Percentiles rank a stretch among this genome's conserved stretches.
These are phyloP conservation scores for Chenopodium album DNA, from an alignment of 148 eudicot species.

Conservation along the genomic window DNA sequence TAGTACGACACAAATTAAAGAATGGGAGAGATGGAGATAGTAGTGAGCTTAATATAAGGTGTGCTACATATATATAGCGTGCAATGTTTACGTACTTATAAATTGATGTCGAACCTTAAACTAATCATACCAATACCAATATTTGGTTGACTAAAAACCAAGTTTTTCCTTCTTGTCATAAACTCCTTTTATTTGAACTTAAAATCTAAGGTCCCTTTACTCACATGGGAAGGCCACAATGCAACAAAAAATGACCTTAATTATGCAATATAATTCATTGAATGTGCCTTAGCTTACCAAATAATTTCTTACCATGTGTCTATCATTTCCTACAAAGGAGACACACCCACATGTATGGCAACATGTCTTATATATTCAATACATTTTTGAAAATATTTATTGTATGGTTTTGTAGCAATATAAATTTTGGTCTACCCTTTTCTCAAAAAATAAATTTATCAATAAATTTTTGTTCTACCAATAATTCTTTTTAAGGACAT, in stretches of 20 bases:
- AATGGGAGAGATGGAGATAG: neutral
- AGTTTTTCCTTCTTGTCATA: neutral
- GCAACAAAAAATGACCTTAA: constrained; percentile 15
- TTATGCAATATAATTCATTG: neutral
- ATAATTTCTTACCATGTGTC: constrained; percentile 19
- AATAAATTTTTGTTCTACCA: neutral
- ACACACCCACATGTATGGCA: constrained; percentile 23
- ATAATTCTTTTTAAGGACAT: constrained; percentile 7
- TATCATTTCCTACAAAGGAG: constrained; percentile 10
- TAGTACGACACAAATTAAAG: no score
- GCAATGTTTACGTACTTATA: constrained; percentile 19
- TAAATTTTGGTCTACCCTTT: neutral
- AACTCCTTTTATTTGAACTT: neutral
- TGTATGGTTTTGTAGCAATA: neutral
- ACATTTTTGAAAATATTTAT: no score
- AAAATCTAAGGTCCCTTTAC: constrained; percentile 23
- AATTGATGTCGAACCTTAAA: constrained; percentile 15
- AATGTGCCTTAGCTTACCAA: neutral
- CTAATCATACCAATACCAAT: constrained; percentile 11
- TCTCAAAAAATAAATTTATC: no score
- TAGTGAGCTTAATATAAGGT: neutral
- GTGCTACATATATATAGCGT: neutral
- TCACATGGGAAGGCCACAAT: constrained; percentile 32
- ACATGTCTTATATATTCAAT: neutral
- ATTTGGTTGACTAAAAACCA: constrained; percentile 16